Percentiles rank a stretch among this genome's conserved stretches.
These are phyloP conservation scores for Talaromyces sp. DNA, from an alignment of 2,329 filamentous ascomycete genomes.

Conservation along the genomic window DNA sequence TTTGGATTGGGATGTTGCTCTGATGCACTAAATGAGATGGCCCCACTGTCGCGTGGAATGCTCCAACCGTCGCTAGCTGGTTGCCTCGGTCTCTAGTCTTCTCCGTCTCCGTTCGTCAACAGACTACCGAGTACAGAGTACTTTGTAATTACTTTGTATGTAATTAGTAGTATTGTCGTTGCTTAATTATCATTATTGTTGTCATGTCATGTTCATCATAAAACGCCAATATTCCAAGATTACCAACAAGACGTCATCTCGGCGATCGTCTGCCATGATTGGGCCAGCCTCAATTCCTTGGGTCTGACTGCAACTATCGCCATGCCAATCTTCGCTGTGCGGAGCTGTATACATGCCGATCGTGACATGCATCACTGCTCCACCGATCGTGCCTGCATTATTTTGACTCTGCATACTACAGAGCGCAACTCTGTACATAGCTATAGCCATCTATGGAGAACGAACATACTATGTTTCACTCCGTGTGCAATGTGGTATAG, in stretches of 20 bases:
- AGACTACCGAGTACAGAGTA: too few relatives aligned
- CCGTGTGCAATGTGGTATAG: too few relatives aligned
- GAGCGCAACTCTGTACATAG: too few relatives aligned
- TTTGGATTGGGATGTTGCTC: too few relatives aligned
- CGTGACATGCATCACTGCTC: background rate
- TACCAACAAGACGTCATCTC: background rate
- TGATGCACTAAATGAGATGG: background rate
- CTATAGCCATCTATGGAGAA: too few relatives aligned
- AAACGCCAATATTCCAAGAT: background rate
- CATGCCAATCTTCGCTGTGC: too few relatives aligned
- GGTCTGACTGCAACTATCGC: too few relatives aligned
- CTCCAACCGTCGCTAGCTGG: background rate
- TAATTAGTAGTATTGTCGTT: too few relatives aligned
- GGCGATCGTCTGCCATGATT: background rate
- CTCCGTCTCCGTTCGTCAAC: too few relatives aligned
- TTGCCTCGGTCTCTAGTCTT: background rate
- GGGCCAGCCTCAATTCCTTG: background rate
- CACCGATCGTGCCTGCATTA: background rate
- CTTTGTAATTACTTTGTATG: too few relatives aligned
- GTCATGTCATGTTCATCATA: background rate
- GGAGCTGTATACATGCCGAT: background rate
- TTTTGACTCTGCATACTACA: background rate
- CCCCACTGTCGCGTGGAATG: constrained; percentile 13
- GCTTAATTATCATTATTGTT: too few relatives aligned
- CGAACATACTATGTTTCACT: background rate